Conservation (phyloP, 1,284 basidiomycete genomes). For the Leccinum solheimii region DNA sequence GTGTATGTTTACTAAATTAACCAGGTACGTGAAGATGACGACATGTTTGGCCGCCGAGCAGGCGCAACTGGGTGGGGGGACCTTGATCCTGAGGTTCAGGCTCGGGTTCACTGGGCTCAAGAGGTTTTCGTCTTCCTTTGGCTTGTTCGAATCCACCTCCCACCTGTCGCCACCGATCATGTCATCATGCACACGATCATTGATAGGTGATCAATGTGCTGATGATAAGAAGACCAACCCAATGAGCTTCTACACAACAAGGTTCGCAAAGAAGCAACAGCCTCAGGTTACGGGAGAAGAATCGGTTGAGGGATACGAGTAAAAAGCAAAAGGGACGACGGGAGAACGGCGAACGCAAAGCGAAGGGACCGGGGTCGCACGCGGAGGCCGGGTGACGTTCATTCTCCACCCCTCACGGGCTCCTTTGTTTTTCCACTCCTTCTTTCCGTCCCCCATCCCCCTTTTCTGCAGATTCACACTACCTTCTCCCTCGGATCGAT, state of each 20-base stretch:
- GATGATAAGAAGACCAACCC: background rate
- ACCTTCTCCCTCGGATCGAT: background rate
- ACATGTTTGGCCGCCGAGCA: background rate
- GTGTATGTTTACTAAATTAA: background rate
- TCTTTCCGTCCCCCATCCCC: background rate
- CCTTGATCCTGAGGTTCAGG: background rate
- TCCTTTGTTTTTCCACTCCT: background rate
- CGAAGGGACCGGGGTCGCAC: background rate
- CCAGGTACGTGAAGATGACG: constrained; percentile 11
- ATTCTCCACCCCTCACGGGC: background rate
- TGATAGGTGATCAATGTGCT: background rate
- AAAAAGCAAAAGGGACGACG: background rate
- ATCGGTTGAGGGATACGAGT: background rate
- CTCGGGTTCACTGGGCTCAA: background rate
- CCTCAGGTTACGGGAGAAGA: background rate
- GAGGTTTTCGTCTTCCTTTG: background rate
- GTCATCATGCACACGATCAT: background rate
- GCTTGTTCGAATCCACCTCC: background rate
- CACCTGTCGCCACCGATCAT: background rate
- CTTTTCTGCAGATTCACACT: background rate
- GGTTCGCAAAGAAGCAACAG: background rate
- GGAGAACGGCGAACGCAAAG: background rate
- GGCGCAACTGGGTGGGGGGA: background rate
- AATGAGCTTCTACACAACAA: background rate
- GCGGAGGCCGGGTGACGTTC: background rate